Evolutionary conservation across 192 early-diverging fungal genomes (phyloP), one percentile per base, ranked within the genome.

Genomic region (Diversispora epigaea): DNA sequence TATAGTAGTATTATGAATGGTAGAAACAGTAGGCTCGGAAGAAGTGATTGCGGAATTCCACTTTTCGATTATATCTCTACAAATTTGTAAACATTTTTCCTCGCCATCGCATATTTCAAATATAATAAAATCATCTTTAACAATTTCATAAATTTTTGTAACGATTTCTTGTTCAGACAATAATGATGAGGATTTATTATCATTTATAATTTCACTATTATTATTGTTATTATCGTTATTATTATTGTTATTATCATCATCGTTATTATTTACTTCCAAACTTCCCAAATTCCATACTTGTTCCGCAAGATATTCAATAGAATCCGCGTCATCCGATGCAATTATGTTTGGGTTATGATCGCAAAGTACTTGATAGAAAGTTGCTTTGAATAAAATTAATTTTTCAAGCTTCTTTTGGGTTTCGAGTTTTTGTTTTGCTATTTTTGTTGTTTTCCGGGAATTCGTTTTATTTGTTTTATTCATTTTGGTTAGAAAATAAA

Each of bases 311-410:
- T 73, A 73, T 56, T 73, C 71, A 22, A 73, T 14, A 61, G 61
- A 62, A 21, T 62, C 71, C 7, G 19, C 22, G 4, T 62, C 41
- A 6, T 62, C 71, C 3, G 10, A 14, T 19, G 7, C 56, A 47
- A 73, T 46, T 61, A 70, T n/a, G 41, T 73, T 32, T 17, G 71
- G 71, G 47, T 73, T 61, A 62, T 73, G 44, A n/a, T 58, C 10
- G 22, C 60, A 73, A 39, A 73, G 32, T 25, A 62, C 43, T 61
- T 73, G 71, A 61, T 73, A 73, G 40, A 70, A 70, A n/a, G 52
- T 70, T 12, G 11, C 56, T 0, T n/a, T 19, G 19, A 70, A 70
- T 25, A 4, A 19, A 15, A 7, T 32, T 32, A 32, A 32, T 32
- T 32, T 32, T 32, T 32, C 39, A 40, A 70, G 21, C 15, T 56